Percentiles rank a stretch among this genome's conserved stretches.
phyloP scores from a whole-genome alignment of 306 rosid species.

The Trichosanthes cucumerina region DNA sequence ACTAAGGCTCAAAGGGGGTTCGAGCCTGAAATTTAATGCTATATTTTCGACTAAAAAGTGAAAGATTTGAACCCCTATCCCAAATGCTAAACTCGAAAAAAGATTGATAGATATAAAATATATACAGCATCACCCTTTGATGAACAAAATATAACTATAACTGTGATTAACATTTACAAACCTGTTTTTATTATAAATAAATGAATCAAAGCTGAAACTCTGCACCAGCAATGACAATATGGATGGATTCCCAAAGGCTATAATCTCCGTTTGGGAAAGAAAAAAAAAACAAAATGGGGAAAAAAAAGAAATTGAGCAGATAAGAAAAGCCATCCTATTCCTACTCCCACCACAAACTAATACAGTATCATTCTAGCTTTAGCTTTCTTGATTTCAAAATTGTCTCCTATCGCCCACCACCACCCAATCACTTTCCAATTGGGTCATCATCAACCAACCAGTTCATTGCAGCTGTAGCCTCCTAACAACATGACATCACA shows the following conservation, averaged over 20 bases:
- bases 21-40: too few relatives aligned
- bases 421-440: constrained; percentile 1
- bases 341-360: background rate
- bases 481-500: background rate
- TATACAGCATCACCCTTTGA: background rate
- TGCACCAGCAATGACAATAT: background rate
- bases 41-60: too few relatives aligned
- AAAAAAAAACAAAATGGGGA: background rate
- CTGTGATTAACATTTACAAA: background rate
- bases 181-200: background rate
- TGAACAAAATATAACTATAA: background rate
- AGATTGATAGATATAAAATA: too few relatives aligned
- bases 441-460: background rate
- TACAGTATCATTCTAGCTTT: background rate
- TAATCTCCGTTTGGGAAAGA: background rate
- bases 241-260: background rate
- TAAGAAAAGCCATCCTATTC: background rate
- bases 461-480: background rate
- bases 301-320: background rate
- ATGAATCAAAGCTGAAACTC: constrained; percentile 4
- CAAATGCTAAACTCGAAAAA: too few relatives aligned
- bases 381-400: constrained; percentile 1
- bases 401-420: constrained; percentile 4
- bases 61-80: too few relatives aligned
- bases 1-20: too few relatives aligned